phyloP scores from a whole-genome alignment of 441 rosid species.

The Euphorbia schlechtendalii region DNA sequence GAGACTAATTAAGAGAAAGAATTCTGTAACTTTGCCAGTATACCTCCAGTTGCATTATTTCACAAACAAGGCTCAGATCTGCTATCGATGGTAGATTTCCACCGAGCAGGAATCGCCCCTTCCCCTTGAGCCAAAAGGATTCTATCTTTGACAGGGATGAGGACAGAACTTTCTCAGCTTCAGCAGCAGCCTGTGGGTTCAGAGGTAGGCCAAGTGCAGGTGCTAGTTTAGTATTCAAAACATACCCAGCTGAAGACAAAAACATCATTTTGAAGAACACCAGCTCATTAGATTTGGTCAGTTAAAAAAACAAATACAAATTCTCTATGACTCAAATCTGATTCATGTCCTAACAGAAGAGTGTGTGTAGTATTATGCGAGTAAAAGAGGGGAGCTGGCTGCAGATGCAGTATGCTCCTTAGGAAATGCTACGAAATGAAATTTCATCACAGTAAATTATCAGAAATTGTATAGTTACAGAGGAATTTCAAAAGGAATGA shows the following conservation, averaged over 20 bases:
- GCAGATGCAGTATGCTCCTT: not conserved
- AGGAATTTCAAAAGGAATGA: not conserved
- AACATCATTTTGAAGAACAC: slow-evolving; percentile 5
- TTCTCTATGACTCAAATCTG: not conserved
- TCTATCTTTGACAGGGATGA: slow-evolving; percentile 55
- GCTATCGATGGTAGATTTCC: slow-evolving; percentile 79
- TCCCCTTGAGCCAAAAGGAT: slow-evolving; percentile 71
- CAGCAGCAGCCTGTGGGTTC: slow-evolving; percentile 57
- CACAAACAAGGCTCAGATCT: slow-evolving; percentile 85
- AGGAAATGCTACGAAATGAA: not conserved
- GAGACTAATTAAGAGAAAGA: not conserved
- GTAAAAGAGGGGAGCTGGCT: not conserved
- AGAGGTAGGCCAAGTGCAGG: slow-evolving; percentile 49
- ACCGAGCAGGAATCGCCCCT: slow-evolving; percentile 59
- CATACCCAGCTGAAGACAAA: slow-evolving; percentile 41
- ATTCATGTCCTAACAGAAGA: too few relatives aligned
- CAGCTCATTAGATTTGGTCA: slow-evolving; percentile 1
- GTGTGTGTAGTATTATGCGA: not conserved
- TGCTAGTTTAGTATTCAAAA: slow-evolving; percentile 38
- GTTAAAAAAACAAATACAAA: not conserved
- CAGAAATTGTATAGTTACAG: not conserved
- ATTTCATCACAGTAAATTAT: not conserved
- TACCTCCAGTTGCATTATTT: slow-evolving; percentile 91
- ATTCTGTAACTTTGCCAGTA: not conserved
- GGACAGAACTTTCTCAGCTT: slow-evolving; percentile 51